A percentile compares a stretch with the other conserved stretches of the same genome.
Conservation (phyloP, 2,329 filamentous ascomycete species). For the Colletotrichum truncatum region DNA sequence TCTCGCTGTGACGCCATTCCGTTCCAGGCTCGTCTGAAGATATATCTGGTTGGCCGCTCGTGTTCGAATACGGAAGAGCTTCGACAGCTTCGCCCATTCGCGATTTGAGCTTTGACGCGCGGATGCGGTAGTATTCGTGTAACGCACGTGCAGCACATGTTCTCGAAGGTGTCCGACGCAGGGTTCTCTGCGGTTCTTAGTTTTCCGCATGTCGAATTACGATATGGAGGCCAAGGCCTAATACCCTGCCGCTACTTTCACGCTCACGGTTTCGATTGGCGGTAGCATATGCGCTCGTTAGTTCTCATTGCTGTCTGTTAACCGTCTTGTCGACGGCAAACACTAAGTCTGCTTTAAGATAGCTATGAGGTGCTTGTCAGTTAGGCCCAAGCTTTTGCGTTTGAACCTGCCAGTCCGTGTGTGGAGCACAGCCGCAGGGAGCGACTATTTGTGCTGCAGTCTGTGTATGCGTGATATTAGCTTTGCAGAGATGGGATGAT, state of each 20-base stretch:
- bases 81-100: neutral
- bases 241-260: neutral
- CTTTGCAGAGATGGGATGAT: neutral
- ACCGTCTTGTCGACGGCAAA: no score
- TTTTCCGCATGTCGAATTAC: neutral
- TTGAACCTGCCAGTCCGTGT: neutral
- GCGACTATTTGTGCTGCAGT: neutral
- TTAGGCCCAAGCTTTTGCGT: neutral
- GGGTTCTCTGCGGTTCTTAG: neutral
- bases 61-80: neutral
- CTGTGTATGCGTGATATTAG: neutral
- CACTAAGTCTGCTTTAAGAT: no score
- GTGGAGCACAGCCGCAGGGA: no score
- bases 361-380: no score
- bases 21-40: conserved; percentile 22
- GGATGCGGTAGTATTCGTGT: neutral
- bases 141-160: neutral
- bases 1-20: conserved; percentile 8
- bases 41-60: neutral
- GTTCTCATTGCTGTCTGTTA: no score
- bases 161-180: neutral
- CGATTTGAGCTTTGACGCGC: neutral
- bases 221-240: neutral
- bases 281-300: no score
- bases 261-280: no score